phyloP scores from a whole-genome alignment of 2,329 filamentous ascomycete genomes.

The Aureobasidium lini region DNA sequence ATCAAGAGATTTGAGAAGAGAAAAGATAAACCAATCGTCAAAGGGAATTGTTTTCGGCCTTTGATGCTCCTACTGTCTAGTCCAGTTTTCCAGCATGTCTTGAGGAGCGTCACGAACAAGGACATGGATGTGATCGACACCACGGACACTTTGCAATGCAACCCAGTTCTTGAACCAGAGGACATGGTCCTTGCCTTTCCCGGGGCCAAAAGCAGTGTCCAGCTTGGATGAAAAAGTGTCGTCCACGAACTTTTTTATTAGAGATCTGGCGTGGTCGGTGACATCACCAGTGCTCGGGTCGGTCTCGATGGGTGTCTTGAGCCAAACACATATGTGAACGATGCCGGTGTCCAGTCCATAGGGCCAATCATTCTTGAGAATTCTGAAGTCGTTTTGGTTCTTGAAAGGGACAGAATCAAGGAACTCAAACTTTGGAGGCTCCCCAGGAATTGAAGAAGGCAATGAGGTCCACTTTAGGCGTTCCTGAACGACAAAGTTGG shows the following conservation, averaged over 20 bases:
- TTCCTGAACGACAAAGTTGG: slow-evolving; percentile 48
- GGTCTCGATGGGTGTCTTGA: slow-evolving; percentile 43
- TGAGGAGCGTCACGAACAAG: slow-evolving; percentile 42
- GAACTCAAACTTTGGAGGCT: slow-evolving; percentile 33
- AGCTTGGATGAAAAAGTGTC: slow-evolving; percentile 42
- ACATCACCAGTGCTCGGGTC: slow-evolving; percentile 42
- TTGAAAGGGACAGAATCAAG: slow-evolving; percentile 46
- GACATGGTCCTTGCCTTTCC: slow-evolving; percentile 38
- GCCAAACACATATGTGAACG: slow-evolving; percentile 51
- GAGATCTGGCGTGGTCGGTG: slow-evolving; percentile 39
- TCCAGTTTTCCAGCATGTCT: slow-evolving; percentile 25
- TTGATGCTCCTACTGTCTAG: slow-evolving; percentile 1
- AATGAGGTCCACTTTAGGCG: slow-evolving; percentile 46
- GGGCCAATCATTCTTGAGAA: slow-evolving; percentile 57
- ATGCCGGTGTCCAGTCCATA: slow-evolving; percentile 51
- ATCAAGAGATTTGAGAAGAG: background rate
- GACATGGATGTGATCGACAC: slow-evolving; percentile 51
- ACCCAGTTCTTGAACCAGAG: slow-evolving; percentile 61
- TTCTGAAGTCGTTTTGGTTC: slow-evolving; percentile 46
- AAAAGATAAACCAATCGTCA: background rate
- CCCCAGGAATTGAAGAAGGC: slow-evolving; percentile 13
- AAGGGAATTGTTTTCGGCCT: background rate
- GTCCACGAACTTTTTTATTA: slow-evolving; percentile 45
- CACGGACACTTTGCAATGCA: slow-evolving; percentile 52
- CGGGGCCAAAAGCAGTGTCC: slow-evolving; percentile 18